Percentiles rank a stretch among this genome's conserved stretches.
These are phyloP conservation scores for Graphilbum sp. DNA, from an alignment of 2,329 filamentous ascomycete genomes.

Conservation along the genomic window DNA sequence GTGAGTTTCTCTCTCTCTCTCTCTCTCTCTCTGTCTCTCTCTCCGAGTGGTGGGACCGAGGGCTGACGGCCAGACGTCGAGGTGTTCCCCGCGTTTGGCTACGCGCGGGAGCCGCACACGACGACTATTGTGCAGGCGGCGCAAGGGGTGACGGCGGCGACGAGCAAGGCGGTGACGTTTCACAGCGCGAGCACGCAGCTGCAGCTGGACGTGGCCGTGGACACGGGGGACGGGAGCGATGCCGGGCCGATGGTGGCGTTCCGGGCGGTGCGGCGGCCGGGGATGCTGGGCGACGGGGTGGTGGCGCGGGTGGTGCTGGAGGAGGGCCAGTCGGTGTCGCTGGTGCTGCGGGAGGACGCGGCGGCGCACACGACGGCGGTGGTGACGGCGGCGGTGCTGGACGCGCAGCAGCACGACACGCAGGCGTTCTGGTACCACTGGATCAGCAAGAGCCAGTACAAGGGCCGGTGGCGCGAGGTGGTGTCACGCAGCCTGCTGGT, in stretches of 20 bases:
- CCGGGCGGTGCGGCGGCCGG: constrained; percentile 30
- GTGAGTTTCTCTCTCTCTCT: constrained; percentile 15
- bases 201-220: constrained; percentile 51
- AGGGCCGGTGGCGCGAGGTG: constrained; percentile 56
- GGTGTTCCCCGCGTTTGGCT: constrained; percentile 57
- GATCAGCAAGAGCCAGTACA: constrained; percentile 54
- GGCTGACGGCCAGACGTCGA: constrained; percentile 35
- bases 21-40: not conserved
- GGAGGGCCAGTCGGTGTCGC: constrained; percentile 54
- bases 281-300: constrained; percentile 45
- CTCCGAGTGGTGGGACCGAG: not conserved
- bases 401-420: constrained; percentile 50
- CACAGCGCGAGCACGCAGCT: constrained; percentile 40
- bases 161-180: constrained; percentile 48
- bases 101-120: constrained; percentile 45
- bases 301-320: constrained; percentile 39
- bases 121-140: constrained; percentile 35
- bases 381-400: constrained; percentile 41
- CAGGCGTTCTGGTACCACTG: constrained; percentile 59
- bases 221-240: constrained; percentile 20
- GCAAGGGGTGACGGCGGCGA: constrained; percentile 17
- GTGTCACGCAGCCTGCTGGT: constrained; percentile 57
- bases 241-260: constrained; percentile 39
- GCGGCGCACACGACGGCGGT: constrained; percentile 37
- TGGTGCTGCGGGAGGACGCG: constrained; percentile 49